Conservation (phyloP, 805 yeast species). For the Phaffomyces antillensis region DNA sequence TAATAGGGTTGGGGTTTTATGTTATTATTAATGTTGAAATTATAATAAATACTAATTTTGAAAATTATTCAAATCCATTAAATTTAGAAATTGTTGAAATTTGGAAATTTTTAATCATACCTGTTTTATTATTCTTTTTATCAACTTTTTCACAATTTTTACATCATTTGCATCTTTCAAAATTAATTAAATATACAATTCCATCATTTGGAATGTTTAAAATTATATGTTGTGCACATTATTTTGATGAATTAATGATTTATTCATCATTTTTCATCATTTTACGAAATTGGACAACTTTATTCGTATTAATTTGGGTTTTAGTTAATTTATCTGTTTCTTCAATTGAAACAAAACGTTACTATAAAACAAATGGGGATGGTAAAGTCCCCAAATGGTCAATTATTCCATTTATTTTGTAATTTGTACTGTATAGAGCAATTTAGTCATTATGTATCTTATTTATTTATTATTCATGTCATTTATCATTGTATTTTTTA, state of each 20-base stretch:
- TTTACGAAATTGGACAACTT: constrained; percentile 15
- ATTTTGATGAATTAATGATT: constrained; percentile 55
- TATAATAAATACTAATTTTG: constrained; percentile 22
- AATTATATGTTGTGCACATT: constrained; percentile 58
- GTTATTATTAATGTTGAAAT: constrained; percentile 36
- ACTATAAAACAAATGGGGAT: constrained; percentile 28
- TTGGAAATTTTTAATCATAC: constrained; percentile 3
- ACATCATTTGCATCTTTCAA: constrained; percentile 21
- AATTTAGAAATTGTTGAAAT: constrained; percentile 2
- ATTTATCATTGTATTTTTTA: constrained; percentile 22
- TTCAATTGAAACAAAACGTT: constrained; percentile 44
- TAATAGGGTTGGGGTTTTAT: constrained; percentile 59
- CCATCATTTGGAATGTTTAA: constrained; percentile 48
- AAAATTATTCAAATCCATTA: constrained; percentile 1
- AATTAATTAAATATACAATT: constrained; percentile 31
- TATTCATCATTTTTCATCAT: constrained; percentile 32
- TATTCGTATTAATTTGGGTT: constrained; percentile 24
- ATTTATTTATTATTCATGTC: neutral
- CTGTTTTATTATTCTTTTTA: constrained; percentile 15
- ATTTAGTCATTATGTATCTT: too few species aligned
- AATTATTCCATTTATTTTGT: constrained; percentile 33
- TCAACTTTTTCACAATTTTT: constrained; percentile 39
- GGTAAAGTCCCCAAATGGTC: constrained; percentile 25
- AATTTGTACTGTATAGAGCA: neutral
- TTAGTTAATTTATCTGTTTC: constrained; percentile 45